Evolutionary conservation across 2,329 filamentous ascomycete genomes (phyloP), one percentile per base, ranked within the genome.

Genomic region (Sordariomycetes sp.): DNA sequence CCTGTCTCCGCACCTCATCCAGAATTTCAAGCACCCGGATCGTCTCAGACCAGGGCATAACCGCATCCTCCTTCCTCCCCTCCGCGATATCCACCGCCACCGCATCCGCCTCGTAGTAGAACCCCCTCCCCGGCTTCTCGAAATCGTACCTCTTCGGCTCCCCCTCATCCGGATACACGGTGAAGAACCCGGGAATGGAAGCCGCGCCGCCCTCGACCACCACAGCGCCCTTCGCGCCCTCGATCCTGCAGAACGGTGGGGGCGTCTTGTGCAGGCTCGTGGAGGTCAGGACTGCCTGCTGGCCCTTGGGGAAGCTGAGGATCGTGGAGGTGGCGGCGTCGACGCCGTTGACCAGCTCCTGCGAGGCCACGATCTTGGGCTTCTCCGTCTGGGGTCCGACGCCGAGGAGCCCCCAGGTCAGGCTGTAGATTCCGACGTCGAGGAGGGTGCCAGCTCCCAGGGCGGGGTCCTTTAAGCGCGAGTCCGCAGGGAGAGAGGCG

Each of bases 11-110:
- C 6, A 77, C 69, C 59, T 76, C 72, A 60, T 80, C 77, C 71
- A 79, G 69, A n/a, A 78, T 68, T 58, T 72, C 70, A 69, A 79
- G 67, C 0, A 78, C 69, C 0, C 72, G 67, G 10, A 79, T 58
- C 0, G 76, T 79, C 65, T 79, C 76, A 0, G 67, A 63, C 72
- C 72, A 76, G 0, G 76, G 74, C 71, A 79, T 75, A 2, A 71
- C 65, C 0, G 64, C 64, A 56, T 70, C 76, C 61, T 78, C 65
- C 5, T 64, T 66, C 54, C 63, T 69, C 0, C 72, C 72, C 3
- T 68, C 68, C 1, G 67, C 65, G 48, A 77, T 68, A 60, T 76
- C 73, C 10, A 69, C 54, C 0, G 75, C 76, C 8, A 72, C 71
- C 0, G 70, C 69, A 59, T 77, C 75, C 3, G 74, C 74, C 61